phyloP scores from a whole-genome alignment of 345 rosid genomes.

The Toxicodendron radicans region DNA sequence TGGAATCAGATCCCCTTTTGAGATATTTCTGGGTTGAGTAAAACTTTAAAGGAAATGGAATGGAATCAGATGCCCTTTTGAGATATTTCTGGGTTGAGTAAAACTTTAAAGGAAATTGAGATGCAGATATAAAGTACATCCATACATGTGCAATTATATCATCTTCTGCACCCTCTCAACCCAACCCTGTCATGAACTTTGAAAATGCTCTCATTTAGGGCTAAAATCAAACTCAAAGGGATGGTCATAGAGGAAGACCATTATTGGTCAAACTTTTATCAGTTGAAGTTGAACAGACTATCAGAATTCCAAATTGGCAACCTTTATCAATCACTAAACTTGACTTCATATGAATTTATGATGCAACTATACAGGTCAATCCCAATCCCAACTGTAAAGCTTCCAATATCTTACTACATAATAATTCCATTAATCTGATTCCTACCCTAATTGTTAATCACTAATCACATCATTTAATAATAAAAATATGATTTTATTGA shows the following conservation, averaged over 20 bases:
- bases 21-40: too few relatives aligned
- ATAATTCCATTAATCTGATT: background rate
- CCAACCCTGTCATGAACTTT: too few relatives aligned
- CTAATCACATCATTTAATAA: background rate
- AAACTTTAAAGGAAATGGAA: too few relatives aligned
- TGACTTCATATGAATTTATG: background rate
- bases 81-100: background rate
- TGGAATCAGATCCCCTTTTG: too few relatives aligned
- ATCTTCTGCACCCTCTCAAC: too few relatives aligned
- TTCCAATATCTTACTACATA: background rate
- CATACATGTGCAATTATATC: background rate
- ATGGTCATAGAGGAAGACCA: too few relatives aligned
- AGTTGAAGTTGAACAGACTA: background rate
- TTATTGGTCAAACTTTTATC: background rate
- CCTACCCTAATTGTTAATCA: background rate
- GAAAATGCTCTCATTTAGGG: too few relatives aligned
- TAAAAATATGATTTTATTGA: background rate
- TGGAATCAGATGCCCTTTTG: background rate
- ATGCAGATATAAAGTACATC: too few relatives aligned
- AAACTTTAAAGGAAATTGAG: background rate
- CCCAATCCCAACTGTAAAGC: constrained; percentile 17
- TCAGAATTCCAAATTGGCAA: background rate
- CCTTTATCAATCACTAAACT: constrained; percentile 9
- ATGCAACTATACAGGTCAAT: background rate
- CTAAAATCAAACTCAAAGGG: too few relatives aligned